Evolutionary conservation across 179 eudicot genomes (phyloP).

Genomic region (Spergularia azorica): DNA sequence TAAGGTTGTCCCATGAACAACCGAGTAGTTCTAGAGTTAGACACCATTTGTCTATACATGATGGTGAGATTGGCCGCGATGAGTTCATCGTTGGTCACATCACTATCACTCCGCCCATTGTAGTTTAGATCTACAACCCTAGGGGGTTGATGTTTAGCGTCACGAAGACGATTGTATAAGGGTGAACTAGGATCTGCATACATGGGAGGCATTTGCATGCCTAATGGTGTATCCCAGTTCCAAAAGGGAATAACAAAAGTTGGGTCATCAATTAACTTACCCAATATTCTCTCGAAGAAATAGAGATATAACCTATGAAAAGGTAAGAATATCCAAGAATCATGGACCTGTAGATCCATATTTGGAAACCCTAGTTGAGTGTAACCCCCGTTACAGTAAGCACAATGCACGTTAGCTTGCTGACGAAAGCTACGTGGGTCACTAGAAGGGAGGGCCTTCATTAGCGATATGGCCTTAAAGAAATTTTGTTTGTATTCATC

Average conservation of each 20-base stretch:
- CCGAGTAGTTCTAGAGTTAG: constrained; percentile 43
- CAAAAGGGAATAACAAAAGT: constrained; percentile 77
- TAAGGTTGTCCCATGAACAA: constrained; percentile 68
- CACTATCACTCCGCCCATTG: constrained; percentile 31
- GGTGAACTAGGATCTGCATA: constrained; percentile 46
- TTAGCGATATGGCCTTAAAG: constrained; percentile 53
- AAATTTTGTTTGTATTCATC: constrained; percentile 48
- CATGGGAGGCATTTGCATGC: constrained; percentile 64
- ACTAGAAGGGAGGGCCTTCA: constrained; percentile 63
- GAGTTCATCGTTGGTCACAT: constrained; percentile 31
- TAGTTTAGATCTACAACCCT: constrained; percentile 57
- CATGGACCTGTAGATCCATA: constrained; percentile 67
- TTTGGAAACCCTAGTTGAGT: constrained; percentile 65
- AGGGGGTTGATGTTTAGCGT: constrained; percentile 53
- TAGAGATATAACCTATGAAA: constrained; percentile 72
- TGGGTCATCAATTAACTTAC: constrained; percentile 60
- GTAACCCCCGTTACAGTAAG: constrained; percentile 80
- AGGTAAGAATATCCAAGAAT: constrained; percentile 81
- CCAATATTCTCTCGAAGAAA: constrained; percentile 65
- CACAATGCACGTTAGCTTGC: constrained; percentile 88
- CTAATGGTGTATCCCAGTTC: constrained; percentile 71
- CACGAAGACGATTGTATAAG: constrained; percentile 48
- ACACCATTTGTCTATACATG: constrained; percentile 83
- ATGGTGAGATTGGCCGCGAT: constrained; percentile 50
- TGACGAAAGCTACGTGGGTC: constrained; percentile 81